Base-by-base conservation (phyloP, 2,329 filamentous ascomycete species). In the Sporothrix brunneoviolacea region DNA sequence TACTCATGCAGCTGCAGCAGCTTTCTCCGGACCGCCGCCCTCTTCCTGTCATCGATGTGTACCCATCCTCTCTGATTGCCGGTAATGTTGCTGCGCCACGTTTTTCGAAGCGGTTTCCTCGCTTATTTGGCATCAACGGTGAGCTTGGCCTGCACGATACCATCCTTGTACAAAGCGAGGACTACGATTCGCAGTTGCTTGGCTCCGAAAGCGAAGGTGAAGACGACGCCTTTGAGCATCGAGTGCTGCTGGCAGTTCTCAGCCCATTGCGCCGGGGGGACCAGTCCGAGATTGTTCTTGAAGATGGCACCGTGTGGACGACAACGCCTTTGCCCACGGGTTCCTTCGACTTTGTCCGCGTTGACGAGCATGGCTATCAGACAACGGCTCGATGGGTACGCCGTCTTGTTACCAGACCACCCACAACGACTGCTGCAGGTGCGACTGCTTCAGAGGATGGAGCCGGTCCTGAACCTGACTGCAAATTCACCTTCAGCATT, bases 401-500 rank as follows among this genome's bases (percentile, higher is more conserved):
- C 50, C 74, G 70, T 56, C 67, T 55, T 57, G 54, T 57, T 15
- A 52, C 57, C 46, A 60, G 65, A 22, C 60, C 58, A 40, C 58
- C 47, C 43, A 51, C 43, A 19, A 24, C 38, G 5, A 16, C 36
- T 18, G 59, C 63, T 19, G 16, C 51, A 47, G 42, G 12, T 3
- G 22, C 12, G 8, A n/a, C 7, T 13, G 38, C 19, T n/a, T 2
- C 15, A 18, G 38, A 40, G 8, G 50, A 40, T 19, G 54, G 56
- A 7, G 54, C 64, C 4, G 55, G 63, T 4, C 57, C 59, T 1
- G 57, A 65, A 3, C 54, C 61, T 1, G 77, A 79, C 41, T 70
- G 67, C 51, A 82, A 80, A 61, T 91, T 83, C 69, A 88, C 81
- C 8, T 91, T 91, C 63, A 89, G 84, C 68, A 80, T 88, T 55